Evolutionary conservation across 768 basidiomycete genomes (phyloP), one percentile per base, ranked within the genome.

Genomic region (Termitomyces sp.): DNA sequence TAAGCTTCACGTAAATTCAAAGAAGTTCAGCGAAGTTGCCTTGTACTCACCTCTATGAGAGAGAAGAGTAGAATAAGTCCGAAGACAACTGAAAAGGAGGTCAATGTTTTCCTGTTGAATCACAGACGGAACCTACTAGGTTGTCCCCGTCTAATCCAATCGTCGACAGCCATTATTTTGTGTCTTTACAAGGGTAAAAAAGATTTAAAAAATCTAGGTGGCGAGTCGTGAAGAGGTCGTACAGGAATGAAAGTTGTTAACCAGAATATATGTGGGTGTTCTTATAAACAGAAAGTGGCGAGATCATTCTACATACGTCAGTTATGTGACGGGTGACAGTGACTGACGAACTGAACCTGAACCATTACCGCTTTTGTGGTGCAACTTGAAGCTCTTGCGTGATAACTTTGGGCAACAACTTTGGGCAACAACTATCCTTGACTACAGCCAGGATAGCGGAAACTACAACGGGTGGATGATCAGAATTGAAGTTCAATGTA

Each of bases 11-110:
- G 16, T 61, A 34, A 44, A 16, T 50, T 47, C 32, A 22, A 10
- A 9, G 39, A 3, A 12, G 14, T 29, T 46, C 20, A 18, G 34
- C 4, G 10, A 22, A 24, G 18, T 42, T 29, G n/a, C 32, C 24
- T 10, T 7, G 34, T 6, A 27, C 16, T 62, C 53, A 86, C 88
- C 76, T 88, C 83, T 61, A 91, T 82, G 62, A 87, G 79, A 32
- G 79, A 77, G 69, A 87, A 82, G 46, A 86, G n/a, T 51, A 86
- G 71, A 56, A 85, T 71, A 56, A 85, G 62, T 53, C 76, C 72
- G 65, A 86, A 80, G 59, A 81, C 73, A 65, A 81, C 80, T 82
- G n/a, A 61, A 64, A 46, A 48, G 46, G 59, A 55, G 49, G 56
- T 41, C 59, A 48, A 53, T 46, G 5, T 27, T 34, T 24, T 29